Conservation (phyloP, 1,139 yeast genomes). For the Suhomyces chickasaworum region DNA sequence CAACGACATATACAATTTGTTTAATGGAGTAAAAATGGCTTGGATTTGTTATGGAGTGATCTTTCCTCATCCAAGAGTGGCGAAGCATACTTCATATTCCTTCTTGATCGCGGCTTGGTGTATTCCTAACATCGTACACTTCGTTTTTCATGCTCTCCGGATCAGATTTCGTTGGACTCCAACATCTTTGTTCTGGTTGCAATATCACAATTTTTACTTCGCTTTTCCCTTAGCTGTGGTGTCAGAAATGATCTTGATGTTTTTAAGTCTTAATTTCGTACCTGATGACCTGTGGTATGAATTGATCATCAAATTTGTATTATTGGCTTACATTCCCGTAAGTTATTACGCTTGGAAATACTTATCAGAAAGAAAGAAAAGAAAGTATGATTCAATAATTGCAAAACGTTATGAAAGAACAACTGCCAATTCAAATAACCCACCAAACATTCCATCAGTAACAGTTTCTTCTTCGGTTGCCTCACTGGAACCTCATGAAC, state of each 20-base stretch:
- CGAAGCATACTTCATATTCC: conserved; percentile 52
- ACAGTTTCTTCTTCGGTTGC: conserved; percentile 1
- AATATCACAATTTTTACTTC: conserved; percentile 43
- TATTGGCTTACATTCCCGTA: conserved; percentile 40
- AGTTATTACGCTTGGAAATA: conserved; percentile 42
- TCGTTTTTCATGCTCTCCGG: conserved; percentile 50
- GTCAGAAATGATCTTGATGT: conserved; percentile 55
- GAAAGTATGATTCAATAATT: conserved; percentile 28
- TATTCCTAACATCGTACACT: conserved; percentile 42
- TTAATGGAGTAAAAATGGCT: conserved; percentile 37
- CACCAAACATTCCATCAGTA: neutral
- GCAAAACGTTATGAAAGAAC: conserved; percentile 22
- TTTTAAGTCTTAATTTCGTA: conserved; percentile 51
- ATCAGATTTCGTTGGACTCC: conserved; percentile 39
- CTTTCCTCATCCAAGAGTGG: conserved; percentile 50
- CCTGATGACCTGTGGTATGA: conserved; percentile 37
- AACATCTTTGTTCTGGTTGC: conserved; percentile 37
- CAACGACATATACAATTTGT: conserved; percentile 32
- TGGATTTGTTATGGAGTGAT: conserved; percentile 51
- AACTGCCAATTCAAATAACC: neutral
- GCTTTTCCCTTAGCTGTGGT: conserved; percentile 48
- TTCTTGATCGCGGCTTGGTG: conserved; percentile 51
- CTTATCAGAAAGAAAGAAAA: conserved; percentile 26
- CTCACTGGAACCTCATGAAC: conserved; percentile 7
- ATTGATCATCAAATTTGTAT: conserved; percentile 26